These are phyloP conservation scores for Fusarium udum DNA, from an alignment of 2,329 filamentous ascomycete species.

Conservation along the genomic window DNA sequence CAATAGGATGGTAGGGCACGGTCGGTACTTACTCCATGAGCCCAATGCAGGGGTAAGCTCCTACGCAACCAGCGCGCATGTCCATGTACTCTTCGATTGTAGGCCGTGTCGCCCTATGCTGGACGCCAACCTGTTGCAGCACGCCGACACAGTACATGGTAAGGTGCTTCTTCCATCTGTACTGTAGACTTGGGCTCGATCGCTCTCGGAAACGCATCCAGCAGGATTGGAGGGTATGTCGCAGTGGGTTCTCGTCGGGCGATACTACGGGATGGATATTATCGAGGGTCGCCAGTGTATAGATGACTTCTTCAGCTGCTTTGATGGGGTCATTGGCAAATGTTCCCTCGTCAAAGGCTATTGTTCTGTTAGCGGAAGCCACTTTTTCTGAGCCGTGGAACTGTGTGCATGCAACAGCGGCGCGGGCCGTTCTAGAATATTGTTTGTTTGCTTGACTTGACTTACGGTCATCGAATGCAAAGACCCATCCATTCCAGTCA, in stretches of 20 bases:
- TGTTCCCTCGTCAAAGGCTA: slow-evolving; percentile 20
- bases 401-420: background rate
- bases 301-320: slow-evolving; percentile 25
- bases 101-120: background rate
- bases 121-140: slow-evolving; percentile 18
- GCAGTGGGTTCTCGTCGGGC: slow-evolving; percentile 7
- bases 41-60: slow-evolving; percentile 19
- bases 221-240: slow-evolving; percentile 22
- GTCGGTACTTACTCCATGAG: slow-evolving; percentile 24
- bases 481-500: slow-evolving; percentile 27
- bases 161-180: slow-evolving; percentile 24
- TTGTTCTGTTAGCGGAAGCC: background rate
- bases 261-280: slow-evolving; percentile 19
- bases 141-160: slow-evolving; percentile 26
- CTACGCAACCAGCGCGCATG: slow-evolving; percentile 24
- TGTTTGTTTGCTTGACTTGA: background rate
- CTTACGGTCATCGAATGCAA: slow-evolving; percentile 25
- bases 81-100: slow-evolving; percentile 22
- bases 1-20: background rate
- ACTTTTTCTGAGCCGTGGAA: background rate
- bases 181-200: slow-evolving; percentile 14
- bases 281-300: slow-evolving; percentile 20
- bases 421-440: slow-evolving; percentile 6
- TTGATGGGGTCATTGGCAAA: slow-evolving; percentile 25
- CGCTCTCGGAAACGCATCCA: slow-evolving; percentile 18